These are phyloP conservation scores for peach (Prunus persica) DNA, from an alignment of 306 rosid species.

Conservation along the genomic window Prunus_persica_NCBIv2 NC_034009.1:41958001-41958500, in stretches of 20 bases:
- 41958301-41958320: not conserved
- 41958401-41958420: constrained; percentile 87
- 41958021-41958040: too few relatives aligned
- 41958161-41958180: not conserved
- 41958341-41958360: not conserved
- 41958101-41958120: not conserved
- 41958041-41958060: not conserved
- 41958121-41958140: not conserved
- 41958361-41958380: constrained; percentile 34
- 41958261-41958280: not conserved
- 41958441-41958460: constrained; percentile 73
- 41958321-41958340: not conserved
- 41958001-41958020: too few relatives aligned
- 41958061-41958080: not conserved
- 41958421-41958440: constrained; percentile 64
- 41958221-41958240: not conserved
- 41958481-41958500: constrained; percentile 1
- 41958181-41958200: constrained; percentile 1
- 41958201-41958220: not conserved
- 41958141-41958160: not conserved
- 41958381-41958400: constrained; percentile 91
- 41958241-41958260: constrained; percentile 4
- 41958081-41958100: not conserved
- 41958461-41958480: constrained; percentile 12
- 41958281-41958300: not conserved